Conservation (phyloP, 805 yeast species). For the Yamadazyma sp. region DNA sequence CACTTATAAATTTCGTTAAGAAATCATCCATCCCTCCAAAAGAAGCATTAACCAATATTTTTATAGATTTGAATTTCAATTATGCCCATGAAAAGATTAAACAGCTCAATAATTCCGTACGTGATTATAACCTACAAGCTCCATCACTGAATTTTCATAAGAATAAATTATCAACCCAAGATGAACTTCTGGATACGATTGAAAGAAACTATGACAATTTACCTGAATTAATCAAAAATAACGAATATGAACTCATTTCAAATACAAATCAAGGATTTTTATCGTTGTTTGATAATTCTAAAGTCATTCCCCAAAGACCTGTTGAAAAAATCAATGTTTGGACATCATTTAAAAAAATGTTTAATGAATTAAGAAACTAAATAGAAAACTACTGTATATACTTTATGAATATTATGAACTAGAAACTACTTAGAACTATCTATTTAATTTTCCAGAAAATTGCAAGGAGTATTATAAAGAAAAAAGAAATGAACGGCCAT, state of each 20-base stretch:
- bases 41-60: not conserved
- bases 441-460: conserved; percentile 1
- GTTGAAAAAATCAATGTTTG: conserved; percentile 23
- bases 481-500: not conserved
- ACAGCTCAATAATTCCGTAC: conserved; percentile 21
- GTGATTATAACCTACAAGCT: conserved; percentile 37
- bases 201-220: conserved; percentile 8
- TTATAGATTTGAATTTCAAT: conserved; percentile 6
- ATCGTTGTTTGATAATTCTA: conserved; percentile 12
- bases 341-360: conserved; percentile 29
- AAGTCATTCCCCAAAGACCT: conserved; percentile 16
- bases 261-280: conserved; percentile 14
- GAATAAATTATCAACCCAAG: conserved; percentile 27
- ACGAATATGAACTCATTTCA: conserved; percentile 6
- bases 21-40: conserved; percentile 13
- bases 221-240: conserved; percentile 5
- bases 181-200: conserved; percentile 23
- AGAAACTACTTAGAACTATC: not conserved
- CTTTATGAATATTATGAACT: not conserved
- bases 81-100: conserved; percentile 22
- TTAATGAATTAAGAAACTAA: conserved; percentile 12
- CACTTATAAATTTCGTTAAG: conserved; percentile 17
- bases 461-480: not conserved
- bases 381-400: not conserved
- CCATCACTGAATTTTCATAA: conserved; percentile 39